phyloP scores from a whole-genome alignment of 306 rosid species.

The Quillaja saponaria region DNA sequence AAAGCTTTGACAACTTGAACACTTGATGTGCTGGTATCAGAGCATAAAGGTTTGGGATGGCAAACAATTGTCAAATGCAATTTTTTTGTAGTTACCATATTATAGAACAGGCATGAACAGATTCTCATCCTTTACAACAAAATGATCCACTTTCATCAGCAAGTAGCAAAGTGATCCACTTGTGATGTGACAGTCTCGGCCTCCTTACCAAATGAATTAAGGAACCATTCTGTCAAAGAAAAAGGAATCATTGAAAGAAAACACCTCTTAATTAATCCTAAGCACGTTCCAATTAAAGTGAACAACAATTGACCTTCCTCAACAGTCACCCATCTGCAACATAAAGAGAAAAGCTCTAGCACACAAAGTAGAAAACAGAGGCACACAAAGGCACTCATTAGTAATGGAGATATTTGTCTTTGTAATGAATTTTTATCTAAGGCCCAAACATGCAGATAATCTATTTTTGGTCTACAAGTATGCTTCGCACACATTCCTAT shows the following conservation, averaged over 20 bases:
- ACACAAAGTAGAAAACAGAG: too few species aligned
- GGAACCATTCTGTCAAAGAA: background rate
- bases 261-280: background rate
- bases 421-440: too few species aligned
- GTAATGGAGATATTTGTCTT: too few species aligned
- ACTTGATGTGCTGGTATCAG: background rate
- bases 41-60: background rate
- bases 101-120: background rate
- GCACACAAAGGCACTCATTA: too few species aligned
- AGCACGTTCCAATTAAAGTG: background rate
- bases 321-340: too few species aligned
- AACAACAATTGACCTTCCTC: too few species aligned
- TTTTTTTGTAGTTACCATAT: background rate
- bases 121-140: background rate
- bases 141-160: background rate
- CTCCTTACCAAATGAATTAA: background rate
- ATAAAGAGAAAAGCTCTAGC: too few species aligned
- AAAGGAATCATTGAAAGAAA: background rate
- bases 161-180: too few species aligned
- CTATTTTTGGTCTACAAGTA: too few species aligned
- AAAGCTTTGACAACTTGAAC: slow-evolving; percentile 1
- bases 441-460: too few species aligned
- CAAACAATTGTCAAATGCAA: background rate
- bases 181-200: too few species aligned
- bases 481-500: too few species aligned